Percentiles rank a stretch among this genome's conserved stretches.
These are phyloP conservation scores for Phytophthora ramorum DNA, from an alignment of 352 stramenopile genomes.

Conservation along the genomic window DNA sequence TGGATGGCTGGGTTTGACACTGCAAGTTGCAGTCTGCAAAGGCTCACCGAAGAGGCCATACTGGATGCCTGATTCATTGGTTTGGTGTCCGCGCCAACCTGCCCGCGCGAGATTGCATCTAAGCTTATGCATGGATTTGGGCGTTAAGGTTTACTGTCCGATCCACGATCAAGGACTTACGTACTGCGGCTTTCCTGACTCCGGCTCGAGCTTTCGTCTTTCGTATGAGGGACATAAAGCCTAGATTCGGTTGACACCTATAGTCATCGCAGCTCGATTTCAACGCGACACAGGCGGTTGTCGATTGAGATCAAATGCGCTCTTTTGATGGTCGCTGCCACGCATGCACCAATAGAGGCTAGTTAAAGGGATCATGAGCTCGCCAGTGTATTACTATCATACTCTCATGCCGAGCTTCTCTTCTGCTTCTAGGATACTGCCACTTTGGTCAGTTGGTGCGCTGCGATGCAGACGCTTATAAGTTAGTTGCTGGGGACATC, in stretches of 20 bases:
- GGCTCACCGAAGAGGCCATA: neutral
- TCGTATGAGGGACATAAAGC: constrained; percentile 9
- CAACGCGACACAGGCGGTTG: neutral
- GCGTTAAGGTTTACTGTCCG: neutral
- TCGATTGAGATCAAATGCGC: neutral
- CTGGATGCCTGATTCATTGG: neutral
- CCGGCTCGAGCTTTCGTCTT: constrained; percentile 29
- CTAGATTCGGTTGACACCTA: constrained; percentile 13
- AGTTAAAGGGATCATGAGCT: neutral
- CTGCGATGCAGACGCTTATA: constrained; percentile 35
- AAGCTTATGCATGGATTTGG: neutral
- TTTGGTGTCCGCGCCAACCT: constrained; percentile 1
- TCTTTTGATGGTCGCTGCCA: neutral
- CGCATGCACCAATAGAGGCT: neutral
- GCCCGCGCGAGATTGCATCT: neutral
- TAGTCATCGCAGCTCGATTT: neutral
- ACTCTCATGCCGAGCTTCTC: constrained; percentile 14
- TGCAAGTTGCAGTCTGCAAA: no score
- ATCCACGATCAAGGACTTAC: constrained; percentile 10
- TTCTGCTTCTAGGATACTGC: constrained; percentile 6
- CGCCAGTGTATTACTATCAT: constrained; percentile 22
- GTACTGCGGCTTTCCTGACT: constrained; percentile 17
- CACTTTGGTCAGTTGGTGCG: constrained; percentile 18
- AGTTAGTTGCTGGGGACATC: constrained; percentile 28
- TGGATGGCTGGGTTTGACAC: neutral